Conservation (phyloP, 768 basidiomycete genomes). For the Kockovaella imperatae region DNA sequence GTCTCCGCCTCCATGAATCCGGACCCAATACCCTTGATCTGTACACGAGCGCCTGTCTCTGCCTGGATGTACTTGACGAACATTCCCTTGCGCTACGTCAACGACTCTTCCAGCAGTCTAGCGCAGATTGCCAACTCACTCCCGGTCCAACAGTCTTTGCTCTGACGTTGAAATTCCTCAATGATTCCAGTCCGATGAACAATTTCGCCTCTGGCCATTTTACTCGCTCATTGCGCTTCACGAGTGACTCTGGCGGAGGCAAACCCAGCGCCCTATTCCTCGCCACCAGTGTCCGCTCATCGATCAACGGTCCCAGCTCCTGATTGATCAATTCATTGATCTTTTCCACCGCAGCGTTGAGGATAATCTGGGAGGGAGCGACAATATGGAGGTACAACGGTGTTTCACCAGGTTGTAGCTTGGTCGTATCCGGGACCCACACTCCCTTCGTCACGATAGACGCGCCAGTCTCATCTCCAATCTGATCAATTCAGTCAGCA, state of each 20-base stretch:
- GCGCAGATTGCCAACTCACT: slow-evolving; percentile 48
- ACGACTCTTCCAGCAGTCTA: not conserved
- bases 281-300: slow-evolving; percentile 43
- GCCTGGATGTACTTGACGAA: slow-evolving; percentile 98
- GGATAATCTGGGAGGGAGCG: slow-evolving; percentile 49
- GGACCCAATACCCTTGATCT: slow-evolving; percentile 90
- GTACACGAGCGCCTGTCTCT: slow-evolving; percentile 90
- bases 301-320: slow-evolving; percentile 47
- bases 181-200: slow-evolving; percentile 74
- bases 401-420: slow-evolving; percentile 85
- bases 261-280: slow-evolving; percentile 42
- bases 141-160: slow-evolving; percentile 95
- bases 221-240: slow-evolving; percentile 48
- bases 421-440: slow-evolving; percentile 90
- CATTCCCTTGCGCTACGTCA: slow-evolving; percentile 58
- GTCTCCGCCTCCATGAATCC: slow-evolving; percentile 92
- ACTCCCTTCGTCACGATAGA: slow-evolving; percentile 86
- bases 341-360: slow-evolving; percentile 45
- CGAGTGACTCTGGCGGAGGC: slow-evolving; percentile 22
- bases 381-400: slow-evolving; percentile 90
- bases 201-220: slow-evolving; percentile 99
- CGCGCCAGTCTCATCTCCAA: slow-evolving; percentile 84
- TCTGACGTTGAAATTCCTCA: slow-evolving; percentile 93
- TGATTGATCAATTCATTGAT: slow-evolving; percentile 47
- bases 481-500: slow-evolving; percentile 49